Percentiles rank a stretch among this genome's conserved stretches.
Conservation (phyloP, 208 protist genomes). For the Endotrypanum monterogeii region DNA sequence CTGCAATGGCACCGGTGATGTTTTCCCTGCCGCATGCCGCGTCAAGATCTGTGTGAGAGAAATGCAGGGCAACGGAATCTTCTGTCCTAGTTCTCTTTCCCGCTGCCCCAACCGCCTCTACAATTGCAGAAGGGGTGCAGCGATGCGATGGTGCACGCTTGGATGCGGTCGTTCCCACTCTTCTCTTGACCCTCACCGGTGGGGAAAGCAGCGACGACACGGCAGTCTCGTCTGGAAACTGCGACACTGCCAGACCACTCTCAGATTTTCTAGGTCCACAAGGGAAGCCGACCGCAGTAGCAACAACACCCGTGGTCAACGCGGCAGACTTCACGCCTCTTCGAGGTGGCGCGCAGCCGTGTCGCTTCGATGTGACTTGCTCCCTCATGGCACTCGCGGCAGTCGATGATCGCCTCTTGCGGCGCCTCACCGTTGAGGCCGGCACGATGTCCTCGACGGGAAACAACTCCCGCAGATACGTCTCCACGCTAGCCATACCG, state of each 20-base stretch:
- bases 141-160: neutral
- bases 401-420: neutral
- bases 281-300: neutral
- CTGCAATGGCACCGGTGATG: neutral
- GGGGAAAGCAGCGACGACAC: neutral
- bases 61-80: neutral
- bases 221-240: neutral
- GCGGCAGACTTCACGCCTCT: neutral
- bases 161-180: neutral
- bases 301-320: neutral
- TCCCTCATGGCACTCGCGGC: neutral
- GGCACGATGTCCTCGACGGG: neutral
- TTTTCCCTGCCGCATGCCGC: neutral
- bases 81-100: neutral
- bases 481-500: neutral
- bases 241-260: neutral
- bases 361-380: neutral
- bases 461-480: constrained; percentile 7
- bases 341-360: neutral
- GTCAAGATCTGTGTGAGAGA: neutral
- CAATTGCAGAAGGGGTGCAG: neutral
- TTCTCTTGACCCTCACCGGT: neutral
- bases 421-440: neutral
- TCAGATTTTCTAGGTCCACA: neutral
- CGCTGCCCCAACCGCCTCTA: neutral